These are phyloP conservation scores for Chlamydomonas eustigma DNA, from an alignment of 139 green algal genomes.

Conservation along the genomic window DNA sequence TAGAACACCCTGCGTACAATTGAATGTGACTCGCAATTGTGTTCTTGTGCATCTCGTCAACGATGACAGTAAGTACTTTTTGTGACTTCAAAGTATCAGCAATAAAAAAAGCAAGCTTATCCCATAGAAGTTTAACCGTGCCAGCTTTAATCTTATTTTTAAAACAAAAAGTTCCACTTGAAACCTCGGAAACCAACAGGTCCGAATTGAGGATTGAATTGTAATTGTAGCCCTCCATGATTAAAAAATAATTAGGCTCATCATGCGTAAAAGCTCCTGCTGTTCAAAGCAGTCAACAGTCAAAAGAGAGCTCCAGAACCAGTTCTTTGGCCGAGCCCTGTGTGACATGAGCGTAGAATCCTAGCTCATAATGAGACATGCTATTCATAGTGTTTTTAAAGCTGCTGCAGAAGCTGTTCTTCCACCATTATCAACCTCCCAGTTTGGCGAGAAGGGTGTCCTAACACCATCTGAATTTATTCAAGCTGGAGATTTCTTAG, in stretches of 20 bases:
- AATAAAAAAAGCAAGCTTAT: conserved; percentile 31
- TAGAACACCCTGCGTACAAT: conserved; percentile 38
- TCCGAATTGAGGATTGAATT: conserved; percentile 12
- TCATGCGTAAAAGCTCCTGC: neutral
- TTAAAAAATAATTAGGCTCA: neutral
- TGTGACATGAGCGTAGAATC: neutral
- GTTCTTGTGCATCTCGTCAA: neutral
- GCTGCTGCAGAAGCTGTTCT: conserved; percentile 35
- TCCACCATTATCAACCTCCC: conserved; percentile 33
- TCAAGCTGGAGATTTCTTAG: conserved; percentile 73
- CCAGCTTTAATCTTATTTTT: conserved; percentile 37
- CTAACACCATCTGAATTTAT: conserved; percentile 88
- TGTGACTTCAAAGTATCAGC: conserved; percentile 19
- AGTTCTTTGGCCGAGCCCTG: neutral
- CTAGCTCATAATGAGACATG: conserved; percentile 3
- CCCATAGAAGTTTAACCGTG: conserved; percentile 34
- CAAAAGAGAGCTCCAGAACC: neutral
- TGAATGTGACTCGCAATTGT: neutral
- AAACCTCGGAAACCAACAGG: conserved; percentile 26
- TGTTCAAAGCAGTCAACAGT: neutral
- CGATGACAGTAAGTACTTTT: conserved; percentile 20
- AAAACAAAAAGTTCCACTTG: conserved; percentile 26
- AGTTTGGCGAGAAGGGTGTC: conserved; percentile 60
- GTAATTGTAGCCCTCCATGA: neutral
- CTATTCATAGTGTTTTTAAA: conserved; percentile 44